Percentiles rank a stretch among this genome's conserved stretches.
Evolutionary conservation across 2,329 filamentous ascomycete species (phyloP).

Genomic region (Microcyclosporella mali): DNA sequence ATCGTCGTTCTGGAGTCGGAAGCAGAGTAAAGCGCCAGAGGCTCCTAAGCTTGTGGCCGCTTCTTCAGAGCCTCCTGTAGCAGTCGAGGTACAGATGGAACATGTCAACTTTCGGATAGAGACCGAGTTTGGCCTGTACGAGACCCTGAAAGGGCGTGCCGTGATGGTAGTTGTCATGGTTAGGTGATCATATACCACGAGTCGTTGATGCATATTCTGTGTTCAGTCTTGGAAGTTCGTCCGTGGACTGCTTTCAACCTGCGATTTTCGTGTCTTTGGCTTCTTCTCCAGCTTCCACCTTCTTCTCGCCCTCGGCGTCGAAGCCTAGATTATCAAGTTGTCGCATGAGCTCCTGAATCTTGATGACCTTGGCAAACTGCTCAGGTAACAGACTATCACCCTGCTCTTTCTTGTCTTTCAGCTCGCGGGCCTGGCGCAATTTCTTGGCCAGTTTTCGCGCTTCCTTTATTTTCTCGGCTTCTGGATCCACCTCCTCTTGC

Average conservation of each 20-base stretch:
- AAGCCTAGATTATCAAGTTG: slow-evolving; percentile 83
- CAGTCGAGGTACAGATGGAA: slow-evolving; percentile 31
- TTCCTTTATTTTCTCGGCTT: slow-evolving; percentile 84
- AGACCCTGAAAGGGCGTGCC: slow-evolving; percentile 31
- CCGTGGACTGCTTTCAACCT: background rate
- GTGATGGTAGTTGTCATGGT: slow-evolving; percentile 23
- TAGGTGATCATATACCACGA: background rate
- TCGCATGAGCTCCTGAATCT: slow-evolving; percentile 86
- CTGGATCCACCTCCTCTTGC: slow-evolving; percentile 54
- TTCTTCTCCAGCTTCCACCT: slow-evolving; percentile 7
- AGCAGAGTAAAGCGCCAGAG: slow-evolving; percentile 12
- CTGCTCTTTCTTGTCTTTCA: slow-evolving; percentile 84
- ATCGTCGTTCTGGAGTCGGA: slow-evolving; percentile 18
- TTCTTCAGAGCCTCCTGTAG: slow-evolving; percentile 12
- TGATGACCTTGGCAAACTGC: slow-evolving; percentile 95
- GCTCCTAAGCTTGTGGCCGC: slow-evolving; percentile 1
- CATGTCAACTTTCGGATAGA: slow-evolving; percentile 39
- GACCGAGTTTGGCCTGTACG: slow-evolving; percentile 41
- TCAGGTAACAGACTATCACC: slow-evolving; percentile 81
- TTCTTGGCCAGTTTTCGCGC: slow-evolving; percentile 90
- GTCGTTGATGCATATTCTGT: background rate
- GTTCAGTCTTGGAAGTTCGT: background rate
- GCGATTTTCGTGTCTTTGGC: background rate
- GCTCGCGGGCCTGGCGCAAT: slow-evolving; percentile 82
- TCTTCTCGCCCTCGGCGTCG: slow-evolving; percentile 65